phyloP scores from a whole-genome alignment of 2,329 filamentous ascomycete species.

The Chaetomium olivaceum region DNA sequence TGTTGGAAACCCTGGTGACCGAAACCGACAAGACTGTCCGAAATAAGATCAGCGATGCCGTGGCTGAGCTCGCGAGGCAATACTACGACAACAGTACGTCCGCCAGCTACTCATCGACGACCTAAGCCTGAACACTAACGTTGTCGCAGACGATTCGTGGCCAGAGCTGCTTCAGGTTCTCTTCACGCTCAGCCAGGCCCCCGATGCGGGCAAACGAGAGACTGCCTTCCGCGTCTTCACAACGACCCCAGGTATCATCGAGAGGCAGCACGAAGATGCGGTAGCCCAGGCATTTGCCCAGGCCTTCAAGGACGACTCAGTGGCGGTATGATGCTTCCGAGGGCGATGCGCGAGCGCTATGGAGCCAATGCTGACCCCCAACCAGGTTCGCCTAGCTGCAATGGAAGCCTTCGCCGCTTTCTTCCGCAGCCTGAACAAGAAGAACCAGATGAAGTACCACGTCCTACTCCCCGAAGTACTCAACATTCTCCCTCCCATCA shows the following conservation, averaged over 20 bases:
- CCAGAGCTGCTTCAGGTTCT: slow-evolving; percentile 82
- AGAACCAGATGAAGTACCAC: slow-evolving; percentile 85
- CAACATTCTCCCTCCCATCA: slow-evolving; percentile 91
- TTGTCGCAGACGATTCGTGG: slow-evolving; percentile 72
- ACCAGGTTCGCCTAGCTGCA: slow-evolving; percentile 77
- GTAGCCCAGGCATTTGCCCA: slow-evolving; percentile 85
- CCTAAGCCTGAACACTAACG: slow-evolving; percentile 17
- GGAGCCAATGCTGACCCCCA: slow-evolving; percentile 1
- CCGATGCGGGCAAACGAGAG: slow-evolving; percentile 81
- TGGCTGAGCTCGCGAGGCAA: slow-evolving; percentile 91
- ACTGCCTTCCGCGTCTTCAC: slow-evolving; percentile 94
- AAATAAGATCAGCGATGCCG: slow-evolving; percentile 97
- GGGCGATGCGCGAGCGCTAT: too few relatives aligned
- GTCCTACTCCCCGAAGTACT: slow-evolving; percentile 84
- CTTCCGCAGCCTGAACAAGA: slow-evolving; percentile 88
- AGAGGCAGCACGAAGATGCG: slow-evolving; percentile 91
- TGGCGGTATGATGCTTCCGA: slow-evolving; percentile 60
- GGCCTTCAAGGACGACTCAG: slow-evolving; percentile 86
- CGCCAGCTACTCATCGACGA: slow-evolving; percentile 12
- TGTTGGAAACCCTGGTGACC: slow-evolving; percentile 72
- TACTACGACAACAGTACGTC: slow-evolving; percentile 85
- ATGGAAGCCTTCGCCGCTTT: slow-evolving; percentile 98
- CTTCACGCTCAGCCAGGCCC: slow-evolving; percentile 87
- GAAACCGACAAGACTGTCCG: slow-evolving; percentile 75
- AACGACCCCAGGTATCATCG: slow-evolving; percentile 91